phyloP scores from a whole-genome alignment of 1,284 basidiomycete species.

The Trichosporon faecale region DNA sequence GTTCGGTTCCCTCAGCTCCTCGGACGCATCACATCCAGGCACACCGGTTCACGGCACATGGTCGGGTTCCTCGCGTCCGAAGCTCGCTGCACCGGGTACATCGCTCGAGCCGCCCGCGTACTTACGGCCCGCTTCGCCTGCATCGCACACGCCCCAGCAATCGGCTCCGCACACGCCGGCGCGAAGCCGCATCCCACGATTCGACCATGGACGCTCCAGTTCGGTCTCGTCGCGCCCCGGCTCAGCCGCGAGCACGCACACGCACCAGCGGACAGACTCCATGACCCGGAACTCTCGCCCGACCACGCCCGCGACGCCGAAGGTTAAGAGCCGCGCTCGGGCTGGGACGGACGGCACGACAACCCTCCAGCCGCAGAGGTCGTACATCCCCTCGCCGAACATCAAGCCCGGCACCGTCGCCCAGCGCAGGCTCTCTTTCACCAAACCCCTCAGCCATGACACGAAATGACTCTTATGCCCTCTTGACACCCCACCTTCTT shows the following conservation, averaged over 20 bases:
- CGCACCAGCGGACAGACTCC: neutral
- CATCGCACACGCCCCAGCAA: neutral
- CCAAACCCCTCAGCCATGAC: neutral
- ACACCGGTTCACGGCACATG: neutral
- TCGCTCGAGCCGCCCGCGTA: neutral
- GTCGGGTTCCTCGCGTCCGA: neutral
- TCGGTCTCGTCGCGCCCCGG: neutral
- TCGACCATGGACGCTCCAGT: neutral
- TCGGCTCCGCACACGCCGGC: neutral
- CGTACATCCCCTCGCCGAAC: neutral
- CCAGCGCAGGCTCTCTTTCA: constrained; percentile 2
- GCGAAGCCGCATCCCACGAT: constrained; percentile 3
- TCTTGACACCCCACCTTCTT: neutral
- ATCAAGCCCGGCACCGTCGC: neutral
- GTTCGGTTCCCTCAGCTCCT: neutral
- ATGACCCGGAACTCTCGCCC: neutral
- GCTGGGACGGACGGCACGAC: neutral
- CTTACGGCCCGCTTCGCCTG: neutral
- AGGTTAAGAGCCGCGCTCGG: neutral
- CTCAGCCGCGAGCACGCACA: neutral
- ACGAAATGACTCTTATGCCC: neutral
- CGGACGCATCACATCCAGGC: constrained; percentile 2
- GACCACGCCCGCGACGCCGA: neutral
- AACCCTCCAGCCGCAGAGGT: neutral
- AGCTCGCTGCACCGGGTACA: neutral